Percentiles rank a stretch among this genome's conserved stretches.
Evolutionary conservation across 1,284 basidiomycete species (phyloP).

Genomic region (Leccinum subspadiceum): DNA sequence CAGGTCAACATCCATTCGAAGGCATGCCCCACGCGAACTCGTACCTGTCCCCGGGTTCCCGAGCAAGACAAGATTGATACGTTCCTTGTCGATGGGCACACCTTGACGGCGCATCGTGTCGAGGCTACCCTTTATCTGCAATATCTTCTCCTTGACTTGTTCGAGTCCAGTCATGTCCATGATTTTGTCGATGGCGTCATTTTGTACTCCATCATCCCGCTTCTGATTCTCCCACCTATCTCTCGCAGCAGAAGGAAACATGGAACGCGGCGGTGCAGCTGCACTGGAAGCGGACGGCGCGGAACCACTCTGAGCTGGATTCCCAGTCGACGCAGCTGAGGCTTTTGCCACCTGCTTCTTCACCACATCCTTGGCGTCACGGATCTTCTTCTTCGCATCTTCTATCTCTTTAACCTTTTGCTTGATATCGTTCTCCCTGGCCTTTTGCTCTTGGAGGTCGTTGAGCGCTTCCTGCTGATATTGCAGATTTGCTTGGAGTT

Average conservation of each 20-base stretch:
- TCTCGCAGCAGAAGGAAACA: conserved; percentile 36
- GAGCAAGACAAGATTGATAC: conserved; percentile 54
- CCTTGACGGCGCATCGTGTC: conserved; percentile 48
- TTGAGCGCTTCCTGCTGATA: conserved; percentile 23
- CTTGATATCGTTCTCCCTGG: conserved; percentile 29
- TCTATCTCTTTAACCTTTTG: conserved; percentile 37
- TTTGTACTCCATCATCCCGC: conserved; percentile 42
- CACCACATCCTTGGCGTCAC: conserved; percentile 1
- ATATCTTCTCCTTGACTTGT: conserved; percentile 49
- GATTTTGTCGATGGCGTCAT: conserved; percentile 48
- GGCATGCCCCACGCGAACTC: neutral
- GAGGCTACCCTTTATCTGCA: conserved; percentile 47
- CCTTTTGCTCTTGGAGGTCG: conserved; percentile 31
- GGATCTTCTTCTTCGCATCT: conserved; percentile 17
- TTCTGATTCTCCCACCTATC: conserved; percentile 52
- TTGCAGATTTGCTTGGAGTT: conserved; percentile 35
- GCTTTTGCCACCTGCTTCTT: conserved; percentile 11
- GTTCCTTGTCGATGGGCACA: conserved; percentile 45
- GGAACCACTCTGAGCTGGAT: neutral
- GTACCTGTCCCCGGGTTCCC: conserved; percentile 65
- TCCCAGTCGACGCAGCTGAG: neutral
- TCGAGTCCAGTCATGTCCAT: conserved; percentile 62
- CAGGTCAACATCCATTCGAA: neutral
- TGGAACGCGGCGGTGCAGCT: conserved; percentile 15
- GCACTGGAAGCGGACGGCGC: conserved; percentile 2